Percentiles rank a stretch among this genome's conserved stretches.
phyloP scores from a whole-genome alignment of 345 rosid genomes.

The Eucalyptus pauciflora region DNA sequence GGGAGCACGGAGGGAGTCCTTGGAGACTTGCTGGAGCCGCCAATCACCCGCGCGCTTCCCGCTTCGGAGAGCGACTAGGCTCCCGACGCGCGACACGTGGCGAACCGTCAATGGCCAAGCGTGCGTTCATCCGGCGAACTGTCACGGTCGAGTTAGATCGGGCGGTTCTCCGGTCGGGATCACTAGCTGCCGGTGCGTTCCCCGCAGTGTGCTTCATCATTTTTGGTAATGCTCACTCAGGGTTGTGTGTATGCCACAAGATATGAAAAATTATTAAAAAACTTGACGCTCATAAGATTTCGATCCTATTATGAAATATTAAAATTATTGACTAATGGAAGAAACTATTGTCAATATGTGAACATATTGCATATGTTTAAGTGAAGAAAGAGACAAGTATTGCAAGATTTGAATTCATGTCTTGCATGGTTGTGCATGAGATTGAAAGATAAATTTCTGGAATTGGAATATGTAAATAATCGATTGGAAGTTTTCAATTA shows the following conservation, averaged over 20 bases:
- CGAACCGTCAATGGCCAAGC: background rate
- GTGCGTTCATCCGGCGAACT: background rate
- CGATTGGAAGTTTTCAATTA: background rate
- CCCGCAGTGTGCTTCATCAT: background rate
- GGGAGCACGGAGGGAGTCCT: background rate
- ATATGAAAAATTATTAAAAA: background rate
- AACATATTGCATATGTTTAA: background rate
- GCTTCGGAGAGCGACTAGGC: background rate
- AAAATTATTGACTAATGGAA: background rate
- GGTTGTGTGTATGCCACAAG: background rate
- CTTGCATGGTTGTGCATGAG: accelerated
- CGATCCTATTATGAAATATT: background rate
- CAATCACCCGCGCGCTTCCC: background rate
- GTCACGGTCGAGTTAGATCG: background rate
- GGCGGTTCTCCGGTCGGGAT: background rate
- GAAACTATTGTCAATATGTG: background rate
- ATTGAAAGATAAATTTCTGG: background rate
- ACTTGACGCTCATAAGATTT: background rate
- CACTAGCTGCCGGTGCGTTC: background rate
- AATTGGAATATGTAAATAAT: background rate
- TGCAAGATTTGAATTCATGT: background rate
- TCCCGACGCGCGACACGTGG: background rate
- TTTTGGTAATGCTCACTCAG: background rate
- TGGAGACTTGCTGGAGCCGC: background rate
- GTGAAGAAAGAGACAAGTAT: background rate